Base-by-base conservation (phyloP, 2,329 filamentous ascomycete species). In the Rutstroemia sp. region DNA sequence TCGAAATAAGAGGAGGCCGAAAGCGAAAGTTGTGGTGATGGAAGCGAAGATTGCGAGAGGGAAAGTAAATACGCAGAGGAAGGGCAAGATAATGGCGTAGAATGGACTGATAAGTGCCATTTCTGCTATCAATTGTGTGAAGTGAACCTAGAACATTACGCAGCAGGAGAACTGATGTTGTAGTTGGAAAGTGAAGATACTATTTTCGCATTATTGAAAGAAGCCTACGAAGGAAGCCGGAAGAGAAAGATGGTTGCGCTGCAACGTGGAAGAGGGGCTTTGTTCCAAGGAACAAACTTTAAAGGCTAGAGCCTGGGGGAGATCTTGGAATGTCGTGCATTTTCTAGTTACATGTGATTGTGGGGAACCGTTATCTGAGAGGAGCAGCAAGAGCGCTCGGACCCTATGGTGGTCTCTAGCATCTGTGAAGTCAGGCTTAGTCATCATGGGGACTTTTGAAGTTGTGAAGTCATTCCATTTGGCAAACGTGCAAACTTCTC, bases 31-130 rank as follows among this genome's bases (percentile, higher is more conserved):
- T 54, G 84, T 83, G 34, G 85, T 88, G 60, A 87, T 71, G 60
- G 77, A 78, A 52, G 85, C 85, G 54, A 83, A 78, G 50, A 87
- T 67, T 62, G 81, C 76, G 53, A 88, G 75, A 8, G 85, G 84
- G 12, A 87, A 71, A 21, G 83, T 83, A 64, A 85, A 74, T 60
- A 86, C 60, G 65, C 82, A 76, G 61, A 87, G 73, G 64, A 86
- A 76, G n/a, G 83, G 83, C 51, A 86, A 74, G 52, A 83, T 72
- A 49, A 87, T 69, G 61, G 75, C 72, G 67, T 82, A 78, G 58
- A 80, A 69, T 23, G 80, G 78, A 51, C 77, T 81, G 65, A 82
- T 70, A 51, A 79, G 68, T 46, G 75, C 73, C 80, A 83, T 83
- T 58, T 64, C 61, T 21, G 8, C 16, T 5, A 14, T 27, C 10